These are phyloP conservation scores for Solanum hybrid DNA, from an alignment of 305 asterid genomes.

Conservation along the genomic window DNA sequence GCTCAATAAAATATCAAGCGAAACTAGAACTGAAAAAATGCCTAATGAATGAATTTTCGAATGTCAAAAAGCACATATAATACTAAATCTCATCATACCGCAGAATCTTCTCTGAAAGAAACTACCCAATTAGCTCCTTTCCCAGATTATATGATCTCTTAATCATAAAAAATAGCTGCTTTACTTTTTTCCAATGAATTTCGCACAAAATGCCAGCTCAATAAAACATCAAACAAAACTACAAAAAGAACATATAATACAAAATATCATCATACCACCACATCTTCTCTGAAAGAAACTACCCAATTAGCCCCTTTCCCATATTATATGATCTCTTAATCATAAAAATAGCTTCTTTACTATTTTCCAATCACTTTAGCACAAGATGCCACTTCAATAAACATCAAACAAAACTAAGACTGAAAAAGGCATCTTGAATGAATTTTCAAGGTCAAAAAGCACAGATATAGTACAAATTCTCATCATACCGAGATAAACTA, in stretches of 20 bases:
- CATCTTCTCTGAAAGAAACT: conserved; percentile 30
- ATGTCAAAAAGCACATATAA: background rate
- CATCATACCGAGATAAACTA: conserved; percentile 13
- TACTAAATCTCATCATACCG: conserved; percentile 16
- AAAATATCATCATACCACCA: conserved; percentile 31
- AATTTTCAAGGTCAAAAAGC: background rate
- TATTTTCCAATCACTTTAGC: background rate
- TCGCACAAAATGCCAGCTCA: background rate
- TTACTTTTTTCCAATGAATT: background rate
- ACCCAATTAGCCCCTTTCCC: background rate
- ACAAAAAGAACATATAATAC: background rate
- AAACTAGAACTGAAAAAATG: background rate
- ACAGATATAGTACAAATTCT: background rate
- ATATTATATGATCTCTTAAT: background rate
- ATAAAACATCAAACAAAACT: background rate
- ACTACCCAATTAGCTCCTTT: background rate
- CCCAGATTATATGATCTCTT: background rate
- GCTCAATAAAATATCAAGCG: background rate
- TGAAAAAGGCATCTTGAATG: background rate
- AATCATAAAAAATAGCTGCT: background rate
- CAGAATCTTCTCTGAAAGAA: conserved; percentile 40
- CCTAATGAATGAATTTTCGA: background rate
- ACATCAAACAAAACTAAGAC: background rate
- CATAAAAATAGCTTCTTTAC: background rate
- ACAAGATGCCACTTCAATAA: background rate